phyloP scores from a whole-genome alignment of 495 filamentous ascomycete species.

The Pseudotulostoma volvatum region DNA sequence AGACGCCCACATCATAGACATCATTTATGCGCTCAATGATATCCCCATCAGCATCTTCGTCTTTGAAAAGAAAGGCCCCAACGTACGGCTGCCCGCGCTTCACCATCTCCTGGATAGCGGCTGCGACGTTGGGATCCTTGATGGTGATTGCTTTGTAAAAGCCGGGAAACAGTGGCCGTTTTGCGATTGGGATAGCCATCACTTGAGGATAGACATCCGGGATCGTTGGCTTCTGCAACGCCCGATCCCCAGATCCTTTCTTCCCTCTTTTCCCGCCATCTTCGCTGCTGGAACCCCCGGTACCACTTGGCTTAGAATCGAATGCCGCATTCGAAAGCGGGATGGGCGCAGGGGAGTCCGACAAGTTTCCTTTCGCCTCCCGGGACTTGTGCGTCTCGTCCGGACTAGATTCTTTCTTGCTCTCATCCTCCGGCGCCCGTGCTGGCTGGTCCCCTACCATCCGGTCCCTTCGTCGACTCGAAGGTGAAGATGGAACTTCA shows the following conservation, averaged over 20 bases:
- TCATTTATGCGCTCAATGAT: constrained; percentile 75
- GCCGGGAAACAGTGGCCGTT: constrained; percentile 86
- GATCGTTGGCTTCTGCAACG: constrained; percentile 69
- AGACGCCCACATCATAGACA: constrained; percentile 88
- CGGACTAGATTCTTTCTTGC: constrained; percentile 22
- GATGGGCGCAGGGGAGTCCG: constrained; percentile 32
- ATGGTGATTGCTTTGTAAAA: constrained; percentile 99
- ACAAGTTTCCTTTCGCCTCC: constrained; percentile 25
- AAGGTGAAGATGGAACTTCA: constrained; percentile 11
- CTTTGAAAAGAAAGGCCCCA: constrained; percentile 91
- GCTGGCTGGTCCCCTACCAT: constrained; percentile 21
- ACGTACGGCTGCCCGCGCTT: constrained; percentile 97
- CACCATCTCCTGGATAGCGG: constrained; percentile 89
- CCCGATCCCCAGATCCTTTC: constrained; percentile 49
- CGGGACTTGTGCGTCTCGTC: constrained; percentile 14
- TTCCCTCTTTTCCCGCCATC: constrained; percentile 41
- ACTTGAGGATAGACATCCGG: constrained; percentile 97
- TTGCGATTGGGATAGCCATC: constrained; percentile 95
- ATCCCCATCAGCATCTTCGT: constrained; percentile 83
- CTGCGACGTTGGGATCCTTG: constrained; percentile 70
- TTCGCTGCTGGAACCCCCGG: constrained; percentile 32
- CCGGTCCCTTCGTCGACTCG: constrained; percentile 24
- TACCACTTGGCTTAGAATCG: constrained; percentile 33
- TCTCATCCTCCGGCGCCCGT: constrained; percentile 24
- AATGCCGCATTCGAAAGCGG: constrained; percentile 23